These are phyloP conservation scores for Rubia yunnanensis DNA, from an alignment of 257 asterid genomes.

Conservation along the genomic window DNA sequence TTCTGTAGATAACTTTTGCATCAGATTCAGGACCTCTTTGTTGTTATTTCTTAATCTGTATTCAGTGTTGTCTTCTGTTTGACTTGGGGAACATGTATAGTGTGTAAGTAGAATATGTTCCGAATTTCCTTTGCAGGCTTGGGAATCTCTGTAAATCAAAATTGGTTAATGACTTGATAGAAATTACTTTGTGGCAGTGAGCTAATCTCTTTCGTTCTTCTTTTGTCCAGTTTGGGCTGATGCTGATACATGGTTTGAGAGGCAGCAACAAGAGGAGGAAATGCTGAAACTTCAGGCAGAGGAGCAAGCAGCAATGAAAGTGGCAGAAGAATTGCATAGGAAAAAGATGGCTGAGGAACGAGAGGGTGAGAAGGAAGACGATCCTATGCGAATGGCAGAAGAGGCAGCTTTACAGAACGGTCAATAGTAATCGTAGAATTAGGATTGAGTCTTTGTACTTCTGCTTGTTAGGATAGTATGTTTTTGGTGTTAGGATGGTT, in stretches of 20 bases:
- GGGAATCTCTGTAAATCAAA: not conserved
- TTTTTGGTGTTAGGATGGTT: not conserved
- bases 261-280: constrained; percentile 89
- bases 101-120: not conserved
- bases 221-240: constrained; percentile 78
- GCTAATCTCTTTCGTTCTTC: not conserved
- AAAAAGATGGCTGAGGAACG: constrained; percentile 80
- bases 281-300: constrained; percentile 81
- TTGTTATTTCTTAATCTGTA: not conserved
- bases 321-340: constrained; percentile 77
- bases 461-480: not conserved
- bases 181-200: not conserved
- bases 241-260: constrained; percentile 95
- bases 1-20: not conserved
- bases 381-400: constrained; percentile 75
- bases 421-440: constrained; percentile 1
- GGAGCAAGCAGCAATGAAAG: constrained; percentile 63
- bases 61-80: too few species aligned
- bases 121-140: not conserved
- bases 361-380: constrained; percentile 85
- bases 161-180: not conserved
- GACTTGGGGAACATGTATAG: not conserved
- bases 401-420: constrained; percentile 48
- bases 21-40: not conserved
- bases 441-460: not conserved